A percentile compares a stretch with the other conserved stretches of the same genome.
Conservation (phyloP, 106 monocot species). For the Agapanthus africanus region DNA sequence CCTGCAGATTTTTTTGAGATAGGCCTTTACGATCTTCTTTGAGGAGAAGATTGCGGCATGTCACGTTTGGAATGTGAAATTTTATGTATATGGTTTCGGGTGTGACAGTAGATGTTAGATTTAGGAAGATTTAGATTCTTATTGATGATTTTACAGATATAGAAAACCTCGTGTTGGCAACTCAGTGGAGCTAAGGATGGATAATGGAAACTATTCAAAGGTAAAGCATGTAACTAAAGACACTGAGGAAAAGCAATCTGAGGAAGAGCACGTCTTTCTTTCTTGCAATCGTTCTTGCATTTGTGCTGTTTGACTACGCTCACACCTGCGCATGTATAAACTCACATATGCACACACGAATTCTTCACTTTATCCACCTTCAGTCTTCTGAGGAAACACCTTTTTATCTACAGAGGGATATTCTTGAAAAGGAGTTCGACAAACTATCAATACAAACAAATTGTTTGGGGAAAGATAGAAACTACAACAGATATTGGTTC, state of each 20-base stretch:
- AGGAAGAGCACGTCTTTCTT: constrained; percentile 23
- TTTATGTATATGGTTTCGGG: constrained; percentile 5
- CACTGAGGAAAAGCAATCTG: constrained; percentile 33
- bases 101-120: not conserved
- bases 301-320: not conserved
- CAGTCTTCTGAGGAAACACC: not conserved
- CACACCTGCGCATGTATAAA: not conserved
- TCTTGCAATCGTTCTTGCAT: too few species aligned
- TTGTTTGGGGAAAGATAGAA: constrained; percentile 74
- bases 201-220: constrained; percentile 2
- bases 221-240: constrained; percentile 25
- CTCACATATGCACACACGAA: not conserved
- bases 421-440: constrained; percentile 56
- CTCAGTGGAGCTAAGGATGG: constrained; percentile 8
- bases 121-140: not conserved
- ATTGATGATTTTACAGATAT: constrained; percentile 4
- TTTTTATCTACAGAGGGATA: constrained; percentile 19
- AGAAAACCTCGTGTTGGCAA: constrained; percentile 5
- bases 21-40: too few species aligned
- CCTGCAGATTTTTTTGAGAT: too few species aligned
- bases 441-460: constrained; percentile 57
- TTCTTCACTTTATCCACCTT: not conserved
- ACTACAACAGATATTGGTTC: constrained; percentile 75
- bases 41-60: too few species aligned
- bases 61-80: not conserved